A percentile compares a stretch with the other conserved stretches of the same genome.
Conservation (phyloP, 768 basidiomycete genomes). For the Lactarius psammicola region DNA sequence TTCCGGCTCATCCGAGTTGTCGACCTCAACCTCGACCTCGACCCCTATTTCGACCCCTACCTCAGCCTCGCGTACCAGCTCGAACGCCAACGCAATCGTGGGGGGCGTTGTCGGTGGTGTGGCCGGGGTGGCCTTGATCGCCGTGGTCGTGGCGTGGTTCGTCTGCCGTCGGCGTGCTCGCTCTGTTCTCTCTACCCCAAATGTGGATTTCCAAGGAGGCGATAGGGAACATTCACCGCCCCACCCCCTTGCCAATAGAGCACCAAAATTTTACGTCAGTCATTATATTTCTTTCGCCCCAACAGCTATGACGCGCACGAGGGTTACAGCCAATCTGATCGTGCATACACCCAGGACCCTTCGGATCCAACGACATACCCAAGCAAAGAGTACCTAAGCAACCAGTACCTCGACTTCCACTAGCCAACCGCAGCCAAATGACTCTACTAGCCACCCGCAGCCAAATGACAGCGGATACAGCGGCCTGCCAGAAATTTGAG, state of each 20-base stretch:
- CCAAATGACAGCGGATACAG: conserved; percentile 11
- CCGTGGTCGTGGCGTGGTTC: conserved; percentile 42
- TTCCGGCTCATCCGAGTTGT: too few species aligned
- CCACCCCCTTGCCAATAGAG: too few species aligned
- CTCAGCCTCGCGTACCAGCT: too few species aligned
- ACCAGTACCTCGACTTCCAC: not conserved
- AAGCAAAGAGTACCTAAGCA: not conserved
- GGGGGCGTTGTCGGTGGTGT: conserved; percentile 62
- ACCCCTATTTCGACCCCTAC: too few species aligned
- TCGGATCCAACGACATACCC: conserved; percentile 29
- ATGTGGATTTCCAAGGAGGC: not conserved
- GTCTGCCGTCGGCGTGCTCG: conserved; percentile 34
- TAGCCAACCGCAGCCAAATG: too few species aligned
- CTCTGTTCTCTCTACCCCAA: conserved; percentile 28
- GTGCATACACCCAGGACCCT: conserved; percentile 21
- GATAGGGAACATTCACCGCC: not conserved
- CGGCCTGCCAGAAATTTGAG: conserved; percentile 27
- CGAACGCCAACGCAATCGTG: conserved; percentile 55
- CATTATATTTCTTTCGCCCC: not conserved
- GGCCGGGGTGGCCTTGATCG: conserved; percentile 45
- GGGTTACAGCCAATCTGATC: not conserved
- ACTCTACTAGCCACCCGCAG: not conserved
- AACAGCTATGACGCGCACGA: not conserved
- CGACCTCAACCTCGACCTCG: too few species aligned
- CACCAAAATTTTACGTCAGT: conserved; percentile 24